Conservation (phyloP, 2,329 filamentous ascomycete species). For the Atkinsonella hypoxylon region DNA sequence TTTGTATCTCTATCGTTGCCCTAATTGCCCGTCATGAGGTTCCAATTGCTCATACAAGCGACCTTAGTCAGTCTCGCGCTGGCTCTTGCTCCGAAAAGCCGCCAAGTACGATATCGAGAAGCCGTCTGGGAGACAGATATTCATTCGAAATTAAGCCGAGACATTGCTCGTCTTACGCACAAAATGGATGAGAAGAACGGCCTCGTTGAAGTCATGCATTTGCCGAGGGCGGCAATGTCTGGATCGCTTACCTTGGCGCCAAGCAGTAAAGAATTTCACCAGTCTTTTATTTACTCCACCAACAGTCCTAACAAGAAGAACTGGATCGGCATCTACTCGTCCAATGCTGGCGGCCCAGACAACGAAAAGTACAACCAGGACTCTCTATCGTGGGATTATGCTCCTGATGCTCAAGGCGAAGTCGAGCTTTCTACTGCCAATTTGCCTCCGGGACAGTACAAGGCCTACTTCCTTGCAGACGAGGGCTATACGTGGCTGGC, state of each 20-base stretch:
- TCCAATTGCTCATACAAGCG: slow-evolving; percentile 3
- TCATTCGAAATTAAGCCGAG: not conserved
- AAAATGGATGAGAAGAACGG: not conserved
- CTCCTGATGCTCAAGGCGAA: slow-evolving; percentile 13
- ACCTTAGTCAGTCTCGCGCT: not conserved
- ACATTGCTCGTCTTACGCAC: not conserved
- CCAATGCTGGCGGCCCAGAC: slow-evolving; percentile 18
- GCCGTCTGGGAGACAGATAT: not conserved
- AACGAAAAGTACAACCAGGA: slow-evolving; percentile 15
- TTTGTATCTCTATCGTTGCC: not conserved
- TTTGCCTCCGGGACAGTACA: slow-evolving; percentile 19
- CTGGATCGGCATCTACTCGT: slow-evolving; percentile 25
- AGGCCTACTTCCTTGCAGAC: slow-evolving; percentile 21
- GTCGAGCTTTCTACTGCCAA: slow-evolving; percentile 12
- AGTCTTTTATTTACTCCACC: slow-evolving; percentile 19
- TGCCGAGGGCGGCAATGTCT: not conserved
- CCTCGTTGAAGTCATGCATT: not conserved
- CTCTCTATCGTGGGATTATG: slow-evolving; percentile 22
- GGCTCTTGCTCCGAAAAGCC: not conserved
- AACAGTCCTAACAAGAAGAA: slow-evolving; percentile 16
- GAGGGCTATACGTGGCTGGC: slow-evolving; percentile 23
- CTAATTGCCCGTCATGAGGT: not conserved
- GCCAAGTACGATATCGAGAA: not conserved
- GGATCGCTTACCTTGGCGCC: slow-evolving; percentile 1
- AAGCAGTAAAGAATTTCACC: not conserved